Evolutionary conservation across 2,329 filamentous ascomycete species (phyloP).

Genomic region (Pseudogymnoascus verrucosus): DNA sequence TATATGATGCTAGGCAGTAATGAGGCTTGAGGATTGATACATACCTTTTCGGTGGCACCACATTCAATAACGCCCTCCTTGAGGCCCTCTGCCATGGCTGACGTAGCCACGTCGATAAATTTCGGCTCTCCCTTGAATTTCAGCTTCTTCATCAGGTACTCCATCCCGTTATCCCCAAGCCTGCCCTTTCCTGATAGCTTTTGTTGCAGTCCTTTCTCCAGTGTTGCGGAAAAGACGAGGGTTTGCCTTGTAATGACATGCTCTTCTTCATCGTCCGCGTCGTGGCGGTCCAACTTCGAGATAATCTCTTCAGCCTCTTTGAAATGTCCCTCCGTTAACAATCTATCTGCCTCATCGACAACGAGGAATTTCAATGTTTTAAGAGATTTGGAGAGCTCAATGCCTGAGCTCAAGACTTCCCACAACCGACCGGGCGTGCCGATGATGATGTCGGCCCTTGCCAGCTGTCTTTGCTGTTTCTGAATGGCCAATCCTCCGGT

Average conservation of each 20-base stretch:
- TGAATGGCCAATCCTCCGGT: conserved; percentile 91
- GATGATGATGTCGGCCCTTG: conserved; percentile 83
- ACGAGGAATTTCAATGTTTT: conserved; percentile 74
- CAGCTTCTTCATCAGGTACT: conserved; percentile 83
- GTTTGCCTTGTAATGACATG: conserved; percentile 60
- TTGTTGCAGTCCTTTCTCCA: conserved; percentile 83
- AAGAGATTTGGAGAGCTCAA: conserved; percentile 61
- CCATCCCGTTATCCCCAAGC: conserved; percentile 70
- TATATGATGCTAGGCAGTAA: not conserved
- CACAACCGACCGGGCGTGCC: conserved; percentile 87
- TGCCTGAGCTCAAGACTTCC: conserved; percentile 79
- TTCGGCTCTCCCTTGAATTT: conserved; percentile 81
- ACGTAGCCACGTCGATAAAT: conserved; percentile 86
- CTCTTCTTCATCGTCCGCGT: conserved; percentile 40
- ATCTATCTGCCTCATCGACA: conserved; percentile 86
- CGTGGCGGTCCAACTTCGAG: conserved; percentile 63
- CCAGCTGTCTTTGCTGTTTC: conserved; percentile 82
- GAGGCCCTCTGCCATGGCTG: conserved; percentile 79
- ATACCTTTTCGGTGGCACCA: conserved; percentile 81
- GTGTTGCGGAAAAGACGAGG: conserved; percentile 92
- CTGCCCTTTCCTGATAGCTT: conserved; percentile 70
- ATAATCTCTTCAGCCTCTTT: conserved; percentile 89
- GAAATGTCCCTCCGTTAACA: conserved; percentile 89
- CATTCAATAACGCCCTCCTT: conserved; percentile 91
- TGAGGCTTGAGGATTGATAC: conserved; percentile 10